phyloP scores from a whole-genome alignment of 805 yeast genomes.

The Pichia phayaonensis region DNA sequence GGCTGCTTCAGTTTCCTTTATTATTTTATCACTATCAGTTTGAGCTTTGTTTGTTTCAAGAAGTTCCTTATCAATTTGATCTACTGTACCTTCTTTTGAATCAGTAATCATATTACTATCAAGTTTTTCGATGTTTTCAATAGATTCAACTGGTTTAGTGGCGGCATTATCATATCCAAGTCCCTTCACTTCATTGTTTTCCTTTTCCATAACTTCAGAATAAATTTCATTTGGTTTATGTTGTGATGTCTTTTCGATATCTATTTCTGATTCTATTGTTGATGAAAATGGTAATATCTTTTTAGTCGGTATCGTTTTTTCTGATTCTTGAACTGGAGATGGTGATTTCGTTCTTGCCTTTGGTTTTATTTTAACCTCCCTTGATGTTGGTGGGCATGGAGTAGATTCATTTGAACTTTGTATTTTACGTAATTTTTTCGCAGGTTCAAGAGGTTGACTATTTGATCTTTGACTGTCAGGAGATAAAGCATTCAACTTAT shows the following conservation, averaged over 20 bases:
- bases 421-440: slow-evolving; percentile 3
- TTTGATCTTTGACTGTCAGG: neutral
- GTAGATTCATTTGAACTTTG: neutral
- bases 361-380: neutral
- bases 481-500: neutral
- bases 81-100: neutral
- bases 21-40: neutral
- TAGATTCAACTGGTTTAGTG: neutral
- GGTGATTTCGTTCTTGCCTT: neutral
- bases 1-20: neutral
- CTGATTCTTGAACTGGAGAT: neutral
- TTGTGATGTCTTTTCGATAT: neutral
- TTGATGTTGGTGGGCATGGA: neutral
- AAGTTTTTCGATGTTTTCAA: neutral
- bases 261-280: neutral
- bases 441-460: slow-evolving; percentile 1
- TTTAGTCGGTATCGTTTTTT: neutral
- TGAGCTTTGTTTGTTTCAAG: neutral
- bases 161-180: neutral
- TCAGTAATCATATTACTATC: neutral
- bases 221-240: neutral
- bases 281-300: neutral
- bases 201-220: neutral
- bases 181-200: neutral
- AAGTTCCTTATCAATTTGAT: neutral